A percentile compares a stretch with the other conserved stretches of the same genome.
phyloP scores from a whole-genome alignment of 441 rosid genomes.

The Arabidopsis hybrid region DNA sequence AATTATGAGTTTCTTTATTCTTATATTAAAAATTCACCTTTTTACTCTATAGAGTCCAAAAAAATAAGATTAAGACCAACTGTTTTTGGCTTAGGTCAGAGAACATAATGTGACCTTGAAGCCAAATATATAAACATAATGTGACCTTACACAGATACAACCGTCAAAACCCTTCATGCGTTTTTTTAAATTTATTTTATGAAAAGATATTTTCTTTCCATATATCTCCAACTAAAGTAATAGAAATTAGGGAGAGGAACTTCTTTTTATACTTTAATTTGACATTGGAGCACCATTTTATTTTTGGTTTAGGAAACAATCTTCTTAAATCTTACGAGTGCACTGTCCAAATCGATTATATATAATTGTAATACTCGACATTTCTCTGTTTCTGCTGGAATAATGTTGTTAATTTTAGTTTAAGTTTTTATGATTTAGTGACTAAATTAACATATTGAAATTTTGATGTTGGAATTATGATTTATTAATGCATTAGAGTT shows the following conservation, averaged over 20 bases:
- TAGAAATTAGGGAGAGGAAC: not conserved
- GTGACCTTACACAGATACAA: slow-evolving; percentile 13
- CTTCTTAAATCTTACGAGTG: not conserved
- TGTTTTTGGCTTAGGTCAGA: slow-evolving; percentile 6
- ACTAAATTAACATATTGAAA: no score
- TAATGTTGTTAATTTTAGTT: no score
- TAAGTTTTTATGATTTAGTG: no score
- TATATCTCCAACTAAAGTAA: not conserved
- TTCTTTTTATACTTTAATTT: not conserved
- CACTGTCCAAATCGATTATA: no score
- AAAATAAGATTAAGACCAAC: not conserved
- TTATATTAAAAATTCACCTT: slow-evolving; percentile 10
- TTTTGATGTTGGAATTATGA: no score
- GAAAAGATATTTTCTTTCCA: not conserved
- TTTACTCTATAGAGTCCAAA: slow-evolving; percentile 3
- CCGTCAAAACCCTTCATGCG: slow-evolving; percentile 9
- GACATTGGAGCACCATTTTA: not conserved
- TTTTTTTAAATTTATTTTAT: not conserved
- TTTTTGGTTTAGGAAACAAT: not conserved
- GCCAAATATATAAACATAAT: not conserved
- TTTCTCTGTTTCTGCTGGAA: no score
- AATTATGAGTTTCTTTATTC: slow-evolving; percentile 17
- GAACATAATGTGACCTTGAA: slow-evolving; percentile 4
- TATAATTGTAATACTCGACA: no score
- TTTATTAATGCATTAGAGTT: no score